These are phyloP conservation scores for Malus asiatica DNA, from an alignment of 306 rosid species.

Conservation along the genomic window DNA sequence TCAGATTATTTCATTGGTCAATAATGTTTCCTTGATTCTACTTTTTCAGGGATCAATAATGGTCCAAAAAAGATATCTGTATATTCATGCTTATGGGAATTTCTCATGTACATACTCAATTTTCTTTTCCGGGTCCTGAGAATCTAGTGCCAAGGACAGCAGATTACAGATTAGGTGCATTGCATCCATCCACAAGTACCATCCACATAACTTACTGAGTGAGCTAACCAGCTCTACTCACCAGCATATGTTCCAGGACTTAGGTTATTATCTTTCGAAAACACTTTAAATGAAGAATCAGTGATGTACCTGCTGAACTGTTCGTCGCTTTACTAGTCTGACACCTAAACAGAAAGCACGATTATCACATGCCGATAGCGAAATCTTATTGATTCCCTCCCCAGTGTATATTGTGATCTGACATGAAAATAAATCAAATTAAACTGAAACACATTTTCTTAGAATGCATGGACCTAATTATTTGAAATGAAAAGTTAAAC, in stretches of 20 bases:
- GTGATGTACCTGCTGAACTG: slow-evolving; percentile 64
- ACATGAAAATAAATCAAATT: slow-evolving; percentile 11
- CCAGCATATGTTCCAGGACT: background rate
- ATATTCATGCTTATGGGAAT: background rate
- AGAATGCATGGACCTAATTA: background rate
- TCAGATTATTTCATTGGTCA: background rate
- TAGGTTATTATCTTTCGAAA: background rate
- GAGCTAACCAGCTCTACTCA: background rate
- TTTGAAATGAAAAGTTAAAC: background rate
- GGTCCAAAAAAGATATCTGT: background rate
- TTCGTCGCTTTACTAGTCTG: slow-evolving; percentile 75
- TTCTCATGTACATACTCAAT: background rate
- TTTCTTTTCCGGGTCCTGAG: background rate
- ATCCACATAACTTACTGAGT: background rate
- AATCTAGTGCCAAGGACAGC: background rate
- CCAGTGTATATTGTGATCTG: slow-evolving; percentile 67
- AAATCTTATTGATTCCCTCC: slow-evolving; percentile 80
- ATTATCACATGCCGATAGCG: slow-evolving; percentile 76
- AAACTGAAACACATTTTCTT: background rate
- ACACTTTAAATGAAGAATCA: background rate
- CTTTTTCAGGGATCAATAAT: no score
- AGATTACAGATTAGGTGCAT: background rate
- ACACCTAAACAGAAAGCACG: slow-evolving; percentile 90
- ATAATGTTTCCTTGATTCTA: background rate
- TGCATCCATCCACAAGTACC: background rate